Conservation (phyloP, 176 grass and related monocot species). For the Pharus latifolius region DNA sequence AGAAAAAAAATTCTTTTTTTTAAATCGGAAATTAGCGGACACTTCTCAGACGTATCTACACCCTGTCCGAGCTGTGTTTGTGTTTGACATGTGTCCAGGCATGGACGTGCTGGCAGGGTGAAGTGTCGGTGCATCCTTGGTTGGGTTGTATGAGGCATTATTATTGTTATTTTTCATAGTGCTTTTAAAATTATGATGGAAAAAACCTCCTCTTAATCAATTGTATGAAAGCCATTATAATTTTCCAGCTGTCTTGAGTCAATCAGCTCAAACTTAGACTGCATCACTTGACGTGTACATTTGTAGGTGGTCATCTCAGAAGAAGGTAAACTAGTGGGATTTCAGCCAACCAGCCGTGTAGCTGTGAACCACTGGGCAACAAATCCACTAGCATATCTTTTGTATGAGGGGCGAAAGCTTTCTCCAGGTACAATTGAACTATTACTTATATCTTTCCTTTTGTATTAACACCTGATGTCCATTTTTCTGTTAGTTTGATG, state of each 20-base stretch:
- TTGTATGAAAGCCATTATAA: background rate
- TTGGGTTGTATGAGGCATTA: background rate
- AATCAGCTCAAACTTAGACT: background rate
- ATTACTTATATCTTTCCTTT: background rate
- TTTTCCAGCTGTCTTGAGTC: background rate
- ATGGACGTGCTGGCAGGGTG: too few species aligned
- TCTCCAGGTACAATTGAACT: constrained; percentile 42
- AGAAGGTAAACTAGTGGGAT: constrained; percentile 74
- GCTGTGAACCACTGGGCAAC: constrained; percentile 70
- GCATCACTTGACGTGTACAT: background rate
- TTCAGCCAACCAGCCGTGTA: constrained; percentile 74
- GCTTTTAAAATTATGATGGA: background rate
- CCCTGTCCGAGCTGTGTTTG: too few species aligned
- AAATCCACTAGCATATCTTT: constrained; percentile 48
- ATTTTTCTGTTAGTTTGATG: constrained; percentile 7
- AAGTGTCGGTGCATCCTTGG: background rate
- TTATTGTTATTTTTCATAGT: background rate
- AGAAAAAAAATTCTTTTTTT: too few species aligned
- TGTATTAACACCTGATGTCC: background rate
- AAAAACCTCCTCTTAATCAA: background rate
- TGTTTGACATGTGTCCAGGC: too few species aligned
- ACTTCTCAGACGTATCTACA: too few species aligned
- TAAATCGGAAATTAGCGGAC: too few species aligned
- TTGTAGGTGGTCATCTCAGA: constrained; percentile 76
- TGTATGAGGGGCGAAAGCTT: constrained; percentile 51